Base-by-base conservation (phyloP, 805 yeast species). In the Lipomyces chichibuensis region DNA sequence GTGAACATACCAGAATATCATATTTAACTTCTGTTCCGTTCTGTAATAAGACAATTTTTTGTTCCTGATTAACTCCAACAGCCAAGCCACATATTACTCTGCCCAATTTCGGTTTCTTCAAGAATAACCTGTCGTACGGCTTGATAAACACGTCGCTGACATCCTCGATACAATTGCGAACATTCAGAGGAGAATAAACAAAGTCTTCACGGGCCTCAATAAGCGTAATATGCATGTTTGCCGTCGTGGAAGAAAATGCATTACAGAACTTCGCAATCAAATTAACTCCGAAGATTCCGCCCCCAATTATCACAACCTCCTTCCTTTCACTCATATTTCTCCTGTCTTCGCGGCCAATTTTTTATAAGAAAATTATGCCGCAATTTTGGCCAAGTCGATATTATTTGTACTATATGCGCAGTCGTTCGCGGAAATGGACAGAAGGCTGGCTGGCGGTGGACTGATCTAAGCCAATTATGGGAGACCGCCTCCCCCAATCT, bases 221-320 rank as follows among this genome's bases (percentile, higher is more conserved):
- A 17, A 68, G 59, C 43, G 69, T 65, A 49, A 62, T 25, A 55
- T 62, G 63, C n/a, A 62, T 25, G 33, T 25, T 52, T 5, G 55
- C 55, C 3, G 55, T 52, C 14, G 29, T 25, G 32, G 33, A 29
- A 25, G 27, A 14, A 25, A 13, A 29, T 25, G 55, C 55, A 25
- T 52, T 52, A 3, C 27, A 0, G 55, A 52, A 52, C 55, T 52
- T 52, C n/a, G 55, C 55, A 29, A 32, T 33, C 11, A 59, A 56
- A 17, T 33, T 33, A 33, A 43, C 33, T 17, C 70, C 70, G 54
- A 52, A 67, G 37, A 67, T 53, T 37, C 70, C 70, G 17, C 67
- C 70, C 57, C 70, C 70, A 55, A 67, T 53, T 20, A 67, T 27
- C 43, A 67, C 65, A 33, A 67, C 29, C 23, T 67, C 57, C 33